Base-by-base conservation (phyloP, 2,329 filamentous ascomycete species). In the Sarocladiaceae sp. region DNA sequence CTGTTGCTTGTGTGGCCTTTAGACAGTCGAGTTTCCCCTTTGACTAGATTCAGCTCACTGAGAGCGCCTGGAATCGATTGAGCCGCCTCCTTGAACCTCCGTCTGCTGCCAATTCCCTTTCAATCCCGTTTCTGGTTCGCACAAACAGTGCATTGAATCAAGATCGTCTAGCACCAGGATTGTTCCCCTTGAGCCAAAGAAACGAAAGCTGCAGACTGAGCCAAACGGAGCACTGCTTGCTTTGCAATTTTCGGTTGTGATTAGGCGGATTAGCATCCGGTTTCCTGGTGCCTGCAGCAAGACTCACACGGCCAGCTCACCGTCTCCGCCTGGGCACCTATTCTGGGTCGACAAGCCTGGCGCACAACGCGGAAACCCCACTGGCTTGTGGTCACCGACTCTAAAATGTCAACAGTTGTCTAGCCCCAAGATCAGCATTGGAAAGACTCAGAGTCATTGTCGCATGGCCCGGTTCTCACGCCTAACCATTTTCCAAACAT, bases 291-390 rank as follows among this genome's bases (percentile, higher is more conserved):
- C 28, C 11, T 33, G 26, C 17, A 33, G 13, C 26, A 37, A 48
- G 25, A 7, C 48, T 50, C 31, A 20, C n/a, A 37, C 31, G 23
- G 31, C 48, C 48, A 36, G 26, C 48, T 50, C 48, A 50, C 39
- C 29, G 20, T 50, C 18, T 49, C 46, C 46, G 48, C 48, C 48
- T 39, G 11, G 48, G 17, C 29, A n/a, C 25, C 8, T 12, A 23
- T 20, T n/a, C 15, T 22, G 22, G 22, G 4, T 20, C 15, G 15
- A 4, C 23, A 7, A 48, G 22, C 40, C 40, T 17, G 40, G 40
- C 13, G 28, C 23, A 22, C 22, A 28, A 44, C n/a, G n/a, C 25
- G 44, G 26, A 11, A 48, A 28, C 44, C 44, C 44, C 28, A 48
- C 44, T 48, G 44, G 44, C 44, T 48, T 28, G 18, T 10, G 44